Evolutionary conservation across 441 rosid genomes (phyloP).

Genomic region (Melastoma candidum): DNA sequence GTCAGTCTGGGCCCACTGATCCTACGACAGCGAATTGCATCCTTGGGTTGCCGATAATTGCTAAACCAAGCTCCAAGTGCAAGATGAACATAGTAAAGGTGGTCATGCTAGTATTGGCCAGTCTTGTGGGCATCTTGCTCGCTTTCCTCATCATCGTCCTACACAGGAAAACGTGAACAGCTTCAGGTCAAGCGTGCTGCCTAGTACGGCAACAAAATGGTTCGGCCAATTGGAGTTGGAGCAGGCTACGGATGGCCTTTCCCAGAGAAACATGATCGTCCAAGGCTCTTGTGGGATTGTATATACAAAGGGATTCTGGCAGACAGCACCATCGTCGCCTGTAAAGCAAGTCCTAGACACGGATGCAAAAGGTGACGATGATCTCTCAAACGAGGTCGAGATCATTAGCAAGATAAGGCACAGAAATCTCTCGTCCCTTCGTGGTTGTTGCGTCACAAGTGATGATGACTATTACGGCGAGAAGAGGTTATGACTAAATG

Average conservation of each 20-base stretch:
- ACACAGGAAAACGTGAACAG: conserved; percentile 25
- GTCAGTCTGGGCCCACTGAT: conserved; percentile 33
- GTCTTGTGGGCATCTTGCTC: conserved; percentile 28
- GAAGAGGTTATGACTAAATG: conserved; percentile 52
- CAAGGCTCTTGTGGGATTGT: conserved; percentile 42
- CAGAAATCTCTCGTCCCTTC: conserved; percentile 45
- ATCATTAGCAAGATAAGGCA: conserved; percentile 57
- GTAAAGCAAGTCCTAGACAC: conserved; percentile 37
- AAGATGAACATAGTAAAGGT: conserved; percentile 11
- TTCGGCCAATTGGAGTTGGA: conserved; percentile 36
- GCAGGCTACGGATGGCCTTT: conserved; percentile 40
- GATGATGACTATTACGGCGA: conserved; percentile 29
- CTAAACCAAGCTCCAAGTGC: conserved; percentile 8
- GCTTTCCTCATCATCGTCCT: conserved; percentile 19
- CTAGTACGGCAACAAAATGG: conserved; percentile 49
- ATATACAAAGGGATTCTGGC: conserved; percentile 34
- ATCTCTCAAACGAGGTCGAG: conserved; percentile 51
- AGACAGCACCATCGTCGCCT: conserved; percentile 36
- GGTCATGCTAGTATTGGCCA: conserved; percentile 23
- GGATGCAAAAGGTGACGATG: conserved; percentile 44
- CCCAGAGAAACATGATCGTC: conserved; percentile 36
- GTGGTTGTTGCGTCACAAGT: conserved; percentile 52
- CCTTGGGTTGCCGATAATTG: conserved; percentile 29
- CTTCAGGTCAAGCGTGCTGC: conserved; percentile 30
- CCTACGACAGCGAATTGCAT: conserved; percentile 30